Percentiles rank a stretch among this genome's conserved stretches.
These are phyloP conservation scores for Anaeramoeba flamelloides DNA, from an alignment of 78 protist genomes.

Conservation along the genomic window DNA sequence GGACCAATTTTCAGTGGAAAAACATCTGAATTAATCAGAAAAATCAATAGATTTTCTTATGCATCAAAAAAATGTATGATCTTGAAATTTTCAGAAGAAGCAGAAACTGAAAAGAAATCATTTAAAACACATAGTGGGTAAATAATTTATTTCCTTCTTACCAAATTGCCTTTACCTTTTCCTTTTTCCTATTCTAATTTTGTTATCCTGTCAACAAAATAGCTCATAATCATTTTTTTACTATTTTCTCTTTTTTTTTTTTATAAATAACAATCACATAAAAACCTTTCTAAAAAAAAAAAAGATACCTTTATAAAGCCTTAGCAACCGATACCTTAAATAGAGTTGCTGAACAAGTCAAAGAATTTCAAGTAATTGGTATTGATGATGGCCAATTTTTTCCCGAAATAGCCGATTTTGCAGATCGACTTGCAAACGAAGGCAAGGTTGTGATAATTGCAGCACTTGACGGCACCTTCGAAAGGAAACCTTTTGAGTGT, in stretches of 20 bases:
- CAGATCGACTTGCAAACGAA: slow-evolving; percentile 49
- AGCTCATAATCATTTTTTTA: too few relatives aligned
- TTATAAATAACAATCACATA: slow-evolving; percentile 43
- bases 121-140: too few relatives aligned
- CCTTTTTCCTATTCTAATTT: too few relatives aligned
- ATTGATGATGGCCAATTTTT: slow-evolving; percentile 83
- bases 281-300: slow-evolving; percentile 46
- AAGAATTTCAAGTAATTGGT: slow-evolving; percentile 51
- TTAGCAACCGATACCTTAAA: slow-evolving; percentile 24
- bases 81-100: too few relatives aligned
- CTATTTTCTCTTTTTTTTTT: slow-evolving; percentile 3
- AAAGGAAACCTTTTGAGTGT: slow-evolving; percentile 31
- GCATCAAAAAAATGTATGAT: slow-evolving; percentile 42
- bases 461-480: slow-evolving; percentile 57
- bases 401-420: slow-evolving; percentile 56
- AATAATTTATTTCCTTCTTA: too few relatives aligned
- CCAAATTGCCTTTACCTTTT: too few relatives aligned
- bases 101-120: too few relatives aligned
- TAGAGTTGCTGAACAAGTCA: slow-evolving; percentile 21
- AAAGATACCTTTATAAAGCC: slow-evolving; percentile 38
- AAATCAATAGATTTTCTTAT: slow-evolving; percentile 34
- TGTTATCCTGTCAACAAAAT: too few relatives aligned
- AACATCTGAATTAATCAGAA: slow-evolving; percentile 65
- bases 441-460: slow-evolving; percentile 70
- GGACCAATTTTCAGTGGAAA: slow-evolving; percentile 83